Evolutionary conservation across 768 basidiomycete genomes (phyloP), one percentile per base, ranked within the genome.

Genomic region (Nidula microcarpa): DNA sequence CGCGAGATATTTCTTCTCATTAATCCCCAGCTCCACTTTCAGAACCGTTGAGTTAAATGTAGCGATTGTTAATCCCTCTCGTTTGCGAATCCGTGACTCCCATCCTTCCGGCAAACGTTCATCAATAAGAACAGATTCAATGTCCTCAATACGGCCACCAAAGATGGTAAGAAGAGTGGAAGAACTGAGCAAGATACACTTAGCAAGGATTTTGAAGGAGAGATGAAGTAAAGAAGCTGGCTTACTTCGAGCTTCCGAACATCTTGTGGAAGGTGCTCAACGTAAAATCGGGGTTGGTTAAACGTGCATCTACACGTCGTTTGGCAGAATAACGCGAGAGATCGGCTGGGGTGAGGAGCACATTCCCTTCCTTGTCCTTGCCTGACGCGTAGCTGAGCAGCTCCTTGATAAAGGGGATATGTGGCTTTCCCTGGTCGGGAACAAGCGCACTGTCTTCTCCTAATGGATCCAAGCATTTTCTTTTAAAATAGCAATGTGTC

Each of bases 31-130:
- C 59, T 77, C 79, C 34, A 81, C 68, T 54, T 67, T 69, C 8
- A 73, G 41, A 13, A 75, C 77, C 0, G 75, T 76, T 2, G 39
- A 44, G 60, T 90, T 87, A 70, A 88, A 81, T 7, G 64, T 62
- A 10, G 68, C 45, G 6, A 91, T 67, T 0, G 88, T 89, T 34
- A 90, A 65, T 0, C 89, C 89, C 51, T 75, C 69, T 0, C 69
- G 78, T 35, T 74, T 68, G n/a, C 77, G 72, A 33, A 82, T 65
- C 11, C 77, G 69, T 0, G 88, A 75, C 62, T 90, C 87, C 86
- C 87, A 91, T 17, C 82, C 82, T 0, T 85, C 75, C 0, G 85
- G 84, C 33, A 92, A 62, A 13, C 87, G 79, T 57, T 92, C 89
- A 44, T 92, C 86, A 7, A 73, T 63, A n/a, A 92, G 65, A 47